Base-by-base conservation (phyloP, 352 stramenopile genomes). In the Globisporangium viniferum region DNA sequence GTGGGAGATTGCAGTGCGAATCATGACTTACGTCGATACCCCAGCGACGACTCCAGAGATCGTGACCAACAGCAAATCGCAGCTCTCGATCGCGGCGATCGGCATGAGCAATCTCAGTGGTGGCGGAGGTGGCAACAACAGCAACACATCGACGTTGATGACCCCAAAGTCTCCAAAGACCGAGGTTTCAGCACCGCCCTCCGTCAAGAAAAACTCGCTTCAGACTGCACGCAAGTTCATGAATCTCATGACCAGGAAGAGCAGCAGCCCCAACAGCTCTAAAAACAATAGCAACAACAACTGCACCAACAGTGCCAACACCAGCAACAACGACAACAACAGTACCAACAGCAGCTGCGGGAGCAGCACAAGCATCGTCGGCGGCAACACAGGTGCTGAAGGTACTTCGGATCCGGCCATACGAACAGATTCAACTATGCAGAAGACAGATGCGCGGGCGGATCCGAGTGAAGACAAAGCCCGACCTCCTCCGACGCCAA, bases 1-100 rank as follows among this genome's bases (percentile, higher is more conserved):
- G 49, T 92, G 84, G 84, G 51, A 73, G 62, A 70, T 78, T 1
- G 64, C 69, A 2, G 71, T 84, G 18, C 72, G 73, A 14, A 80
- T 89, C 22, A 68, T 89, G 35, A 79, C 64, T 48, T 84, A 71
- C 55, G 20, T 87, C 15, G 69, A 68, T 15, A 61, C 70, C 14
- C 9, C 62, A 55, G 61, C 66, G 12, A 27, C 68, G 12, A 22
- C 68, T 55, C 2, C 39, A 27, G 44, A 49, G 12, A 31, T 66
- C 36, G 24, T 57, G 20, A 22, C 18, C 1, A 24, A 15, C 14
- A 20, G n/a, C n/a, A 60, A 33, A 46, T 39, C 39, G 3, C 41
- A 36, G 18, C 27, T 62, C 9, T 33, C 31, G 15, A 39, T 39
- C 20, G 14, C 39, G 1, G 55, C 35, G 15, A 41, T 22, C 35